Conservation (phyloP, 257 asterid species). For the Solanum sparsipilum region DNA sequence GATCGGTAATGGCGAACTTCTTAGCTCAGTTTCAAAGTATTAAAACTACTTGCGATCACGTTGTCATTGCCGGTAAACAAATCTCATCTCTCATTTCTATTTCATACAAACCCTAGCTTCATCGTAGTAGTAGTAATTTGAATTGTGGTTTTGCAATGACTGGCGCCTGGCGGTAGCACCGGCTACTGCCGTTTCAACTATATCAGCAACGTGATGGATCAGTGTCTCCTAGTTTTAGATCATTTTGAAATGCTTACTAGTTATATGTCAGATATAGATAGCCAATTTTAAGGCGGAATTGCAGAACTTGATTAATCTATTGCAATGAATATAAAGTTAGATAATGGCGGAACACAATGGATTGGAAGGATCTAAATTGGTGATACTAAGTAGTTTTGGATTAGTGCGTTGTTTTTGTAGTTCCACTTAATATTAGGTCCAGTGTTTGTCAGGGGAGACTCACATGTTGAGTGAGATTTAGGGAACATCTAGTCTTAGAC, state of each 20-base stretch:
- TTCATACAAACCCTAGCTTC: neutral
- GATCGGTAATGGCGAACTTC: conserved; percentile 79
- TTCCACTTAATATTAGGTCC: neutral
- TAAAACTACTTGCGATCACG: conserved; percentile 64
- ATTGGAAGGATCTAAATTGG: neutral
- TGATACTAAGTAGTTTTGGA: neutral
- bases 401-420: neutral
- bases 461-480: neutral
- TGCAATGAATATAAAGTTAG: neutral
- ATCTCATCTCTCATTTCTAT: neutral
- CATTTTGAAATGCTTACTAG: neutral
- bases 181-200: neutral
- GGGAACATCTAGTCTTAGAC: neutral
- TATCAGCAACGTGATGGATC: neutral
- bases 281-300: neutral
- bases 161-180: neutral
- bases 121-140: neutral
- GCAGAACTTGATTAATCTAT: neutral
- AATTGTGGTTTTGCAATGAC: neutral
- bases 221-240: neutral
- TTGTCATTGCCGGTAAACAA: conserved; percentile 72
- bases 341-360: neutral
- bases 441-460: neutral
- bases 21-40: conserved; percentile 95
- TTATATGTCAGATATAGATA: neutral